Evolutionary conservation across 192 early-diverging fungal species (phyloP).

Genomic region (Funneliformis mosseae): DNA sequence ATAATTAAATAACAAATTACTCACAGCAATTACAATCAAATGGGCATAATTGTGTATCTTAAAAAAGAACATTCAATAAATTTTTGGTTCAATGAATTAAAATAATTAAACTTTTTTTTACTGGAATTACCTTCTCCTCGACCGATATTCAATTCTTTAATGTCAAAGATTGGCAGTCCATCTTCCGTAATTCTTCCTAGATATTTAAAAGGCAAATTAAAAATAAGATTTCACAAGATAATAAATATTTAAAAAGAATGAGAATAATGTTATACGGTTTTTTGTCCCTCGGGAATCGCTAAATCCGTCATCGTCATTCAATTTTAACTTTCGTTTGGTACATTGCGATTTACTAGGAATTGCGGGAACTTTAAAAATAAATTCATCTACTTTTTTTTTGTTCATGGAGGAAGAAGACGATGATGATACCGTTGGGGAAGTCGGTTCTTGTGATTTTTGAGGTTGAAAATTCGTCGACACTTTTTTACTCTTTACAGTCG

Average conservation of each 20-base stretch:
- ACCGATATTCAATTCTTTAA: constrained; percentile 40
- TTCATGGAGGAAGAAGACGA: background rate
- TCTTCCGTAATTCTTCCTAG: constrained; percentile 42
- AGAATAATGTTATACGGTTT: constrained; percentile 30
- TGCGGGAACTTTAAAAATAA: constrained; percentile 7
- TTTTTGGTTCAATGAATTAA: background rate
- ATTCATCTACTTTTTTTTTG: background rate
- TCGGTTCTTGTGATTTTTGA: background rate
- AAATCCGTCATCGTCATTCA: constrained; percentile 37
- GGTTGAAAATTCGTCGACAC: background rate
- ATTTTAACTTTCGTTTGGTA: constrained; percentile 10
- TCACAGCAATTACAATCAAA: constrained; percentile 27
- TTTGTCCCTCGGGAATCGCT: constrained; percentile 43
- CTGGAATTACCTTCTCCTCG: constrained; percentile 26
- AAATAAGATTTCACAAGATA: background rate
- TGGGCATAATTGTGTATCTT: constrained; percentile 17
- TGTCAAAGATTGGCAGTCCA: constrained; percentile 40
- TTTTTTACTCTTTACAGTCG: background rate
- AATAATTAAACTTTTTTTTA: no score
- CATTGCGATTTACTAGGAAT: constrained; percentile 1
- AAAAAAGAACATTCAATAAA: background rate
- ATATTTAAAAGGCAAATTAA: background rate
- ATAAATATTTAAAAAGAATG: background rate
- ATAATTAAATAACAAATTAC: no score
- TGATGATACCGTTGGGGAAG: background rate